Conservation (phyloP, 192 early-diverging fungal species). For the Cladochytrium replicatum region DNA sequence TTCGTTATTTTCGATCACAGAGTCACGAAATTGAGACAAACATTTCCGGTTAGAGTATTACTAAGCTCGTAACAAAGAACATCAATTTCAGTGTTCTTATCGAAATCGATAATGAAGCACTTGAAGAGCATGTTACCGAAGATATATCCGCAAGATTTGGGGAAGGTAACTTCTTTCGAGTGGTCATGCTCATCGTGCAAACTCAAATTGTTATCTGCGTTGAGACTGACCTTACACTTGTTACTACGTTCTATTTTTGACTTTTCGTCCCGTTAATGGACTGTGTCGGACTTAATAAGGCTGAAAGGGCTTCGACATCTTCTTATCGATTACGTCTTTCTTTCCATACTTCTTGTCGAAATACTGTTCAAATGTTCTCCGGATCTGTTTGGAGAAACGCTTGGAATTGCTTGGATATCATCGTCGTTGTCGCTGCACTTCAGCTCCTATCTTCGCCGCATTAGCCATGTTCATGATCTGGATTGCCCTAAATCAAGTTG, state of each 20-base stretch:
- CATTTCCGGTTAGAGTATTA: conserved; percentile 22
- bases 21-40: no score
- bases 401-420: conserved; percentile 22
- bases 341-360: conserved; percentile 19
- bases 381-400: conserved; percentile 28
- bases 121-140: conserved; percentile 25
- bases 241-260: background rate
- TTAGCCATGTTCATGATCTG: conserved; percentile 30
- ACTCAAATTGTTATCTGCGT: conserved; percentile 26
- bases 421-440: conserved; percentile 8
- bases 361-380: conserved; percentile 31
- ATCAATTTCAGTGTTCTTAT: conserved; percentile 25
- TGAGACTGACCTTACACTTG: conserved; percentile 20
- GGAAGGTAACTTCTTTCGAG: conserved; percentile 25
- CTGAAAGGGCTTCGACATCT: conserved; percentile 11
- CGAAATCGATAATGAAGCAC: conserved; percentile 19
- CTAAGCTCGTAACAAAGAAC: conserved; percentile 21
- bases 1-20: no score
- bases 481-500: conserved; percentile 24
- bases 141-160: conserved; percentile 23
- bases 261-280: background rate
- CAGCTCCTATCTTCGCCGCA: background rate
- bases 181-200: conserved; percentile 22
- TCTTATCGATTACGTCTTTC: conserved; percentile 18
- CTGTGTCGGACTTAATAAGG: no score